Evolutionary conservation across 495 filamentous ascomycete genomes (phyloP).

Genomic region (Trypethelium eluteriae): DNA sequence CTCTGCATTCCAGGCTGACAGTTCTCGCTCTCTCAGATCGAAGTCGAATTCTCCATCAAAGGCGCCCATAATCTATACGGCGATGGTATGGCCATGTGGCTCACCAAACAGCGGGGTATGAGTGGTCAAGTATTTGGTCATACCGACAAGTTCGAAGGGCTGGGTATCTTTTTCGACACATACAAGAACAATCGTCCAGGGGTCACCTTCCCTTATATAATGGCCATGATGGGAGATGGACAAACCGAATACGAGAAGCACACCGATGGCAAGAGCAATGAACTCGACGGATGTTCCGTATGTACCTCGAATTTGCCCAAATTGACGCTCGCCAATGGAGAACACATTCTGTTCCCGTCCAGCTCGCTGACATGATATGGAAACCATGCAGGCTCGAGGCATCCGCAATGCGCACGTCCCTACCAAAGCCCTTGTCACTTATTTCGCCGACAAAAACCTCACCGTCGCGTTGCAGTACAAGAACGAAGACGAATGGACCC

Average conservation of each 20-base stretch:
- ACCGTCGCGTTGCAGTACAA: conserved; percentile 93
- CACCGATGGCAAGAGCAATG: conserved; percentile 89
- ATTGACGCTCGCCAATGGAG: neutral
- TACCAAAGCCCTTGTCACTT: conserved; percentile 82
- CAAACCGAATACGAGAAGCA: conserved; percentile 83
- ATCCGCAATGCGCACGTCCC: conserved; percentile 69
- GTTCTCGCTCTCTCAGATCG: conserved; percentile 49
- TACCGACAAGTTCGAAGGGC: conserved; percentile 82
- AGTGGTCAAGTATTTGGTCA: conserved; percentile 82
- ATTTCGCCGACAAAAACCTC: conserved; percentile 92
- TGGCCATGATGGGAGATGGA: conserved; percentile 97
- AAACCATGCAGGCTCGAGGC: conserved; percentile 58
- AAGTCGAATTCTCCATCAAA: conserved; percentile 88
- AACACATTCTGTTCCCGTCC: no score
- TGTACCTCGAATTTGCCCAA: conserved; percentile 19
- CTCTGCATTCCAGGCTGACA: conserved; percentile 9
- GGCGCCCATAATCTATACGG: conserved; percentile 81
- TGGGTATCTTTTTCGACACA: conserved; percentile 96
- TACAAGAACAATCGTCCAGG: conserved; percentile 99
- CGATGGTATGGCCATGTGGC: conserved; percentile 97
- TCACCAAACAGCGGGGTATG: conserved; percentile 84
- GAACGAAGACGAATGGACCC: conserved; percentile 73
- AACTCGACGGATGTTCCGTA: conserved; percentile 88
- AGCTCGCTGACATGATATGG: neutral
- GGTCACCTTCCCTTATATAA: conserved; percentile 91